Conservation (phyloP, 2,329 filamentous ascomycete species). For the Simplicillium aogashimaense region DNA sequence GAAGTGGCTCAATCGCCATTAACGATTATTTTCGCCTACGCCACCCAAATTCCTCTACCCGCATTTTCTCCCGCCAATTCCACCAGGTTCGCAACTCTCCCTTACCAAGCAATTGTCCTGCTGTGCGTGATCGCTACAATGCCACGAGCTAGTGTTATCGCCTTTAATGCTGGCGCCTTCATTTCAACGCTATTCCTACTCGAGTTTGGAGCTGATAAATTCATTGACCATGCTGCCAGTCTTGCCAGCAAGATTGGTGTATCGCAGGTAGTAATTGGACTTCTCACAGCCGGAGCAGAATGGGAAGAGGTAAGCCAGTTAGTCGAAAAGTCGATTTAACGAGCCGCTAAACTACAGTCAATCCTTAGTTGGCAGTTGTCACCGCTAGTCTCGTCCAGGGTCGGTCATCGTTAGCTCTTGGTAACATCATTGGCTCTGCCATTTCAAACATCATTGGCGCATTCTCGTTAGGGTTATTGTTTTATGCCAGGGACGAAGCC, state of each 20-base stretch:
- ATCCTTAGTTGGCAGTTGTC: constrained; percentile 31
- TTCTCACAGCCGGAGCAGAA: constrained; percentile 43
- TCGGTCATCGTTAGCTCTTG: constrained; percentile 36
- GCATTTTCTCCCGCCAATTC: too few relatives aligned
- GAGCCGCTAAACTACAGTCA: background rate
- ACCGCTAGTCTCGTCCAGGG: constrained; percentile 33
- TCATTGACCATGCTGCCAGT: constrained; percentile 38
- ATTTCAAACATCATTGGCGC: constrained; percentile 47
- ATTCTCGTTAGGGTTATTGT: constrained; percentile 41
- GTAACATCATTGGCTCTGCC: constrained; percentile 43
- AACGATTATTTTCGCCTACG: too few relatives aligned
- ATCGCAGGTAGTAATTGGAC: constrained; percentile 34
- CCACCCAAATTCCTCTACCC: too few relatives aligned
- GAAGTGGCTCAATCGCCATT: too few relatives aligned
- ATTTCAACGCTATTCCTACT: constrained; percentile 35
- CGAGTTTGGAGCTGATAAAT: constrained; percentile 40
- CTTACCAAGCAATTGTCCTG: background rate
- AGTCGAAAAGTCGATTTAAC: too few relatives aligned
- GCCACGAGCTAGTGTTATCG: background rate
- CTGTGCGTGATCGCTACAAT: background rate
- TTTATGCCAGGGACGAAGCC: constrained; percentile 15
- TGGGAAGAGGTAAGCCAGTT: constrained; percentile 43
- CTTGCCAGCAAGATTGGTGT: constrained; percentile 33
- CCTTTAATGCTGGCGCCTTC: constrained; percentile 27
- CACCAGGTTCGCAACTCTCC: background rate